phyloP scores from a whole-genome alignment of 495 filamentous ascomycete genomes.

The Hypoxylon fragiforme region DNA sequence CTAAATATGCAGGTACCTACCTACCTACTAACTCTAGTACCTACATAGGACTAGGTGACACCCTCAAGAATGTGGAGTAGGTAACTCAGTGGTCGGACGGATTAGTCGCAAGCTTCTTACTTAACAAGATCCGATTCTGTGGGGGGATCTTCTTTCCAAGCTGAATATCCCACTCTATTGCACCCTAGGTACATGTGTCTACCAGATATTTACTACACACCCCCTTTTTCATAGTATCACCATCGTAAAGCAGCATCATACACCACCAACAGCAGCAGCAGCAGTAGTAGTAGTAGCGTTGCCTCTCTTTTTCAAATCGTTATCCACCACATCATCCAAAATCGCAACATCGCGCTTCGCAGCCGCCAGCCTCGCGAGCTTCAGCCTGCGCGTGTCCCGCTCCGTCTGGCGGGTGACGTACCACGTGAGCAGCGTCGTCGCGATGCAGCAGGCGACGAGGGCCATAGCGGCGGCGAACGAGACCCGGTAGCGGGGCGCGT shows the following conservation, averaged over 20 bases:
- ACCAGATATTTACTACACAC: too few species aligned
- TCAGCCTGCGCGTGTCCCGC: constrained; percentile 46
- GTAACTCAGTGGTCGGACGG: too few species aligned
- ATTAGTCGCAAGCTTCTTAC: too few species aligned
- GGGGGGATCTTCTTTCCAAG: too few species aligned
- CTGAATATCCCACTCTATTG: too few species aligned
- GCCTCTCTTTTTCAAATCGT: constrained; percentile 30
- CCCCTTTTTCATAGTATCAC: too few species aligned
- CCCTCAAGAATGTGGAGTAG: too few species aligned
- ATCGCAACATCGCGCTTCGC: constrained; percentile 45
- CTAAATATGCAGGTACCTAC: too few species aligned
- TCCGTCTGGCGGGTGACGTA: constrained; percentile 43
- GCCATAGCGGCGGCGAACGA: constrained; percentile 40
- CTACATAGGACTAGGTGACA: too few species aligned
- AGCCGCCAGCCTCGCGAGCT: constrained; percentile 46
- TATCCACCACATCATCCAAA: constrained; percentile 50
- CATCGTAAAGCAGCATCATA: background rate
- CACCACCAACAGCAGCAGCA: too few species aligned
- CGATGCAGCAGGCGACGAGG: constrained; percentile 36
- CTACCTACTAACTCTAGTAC: too few species aligned
- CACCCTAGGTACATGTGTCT: too few species aligned
- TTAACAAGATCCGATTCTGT: background rate
- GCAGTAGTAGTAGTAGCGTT: constrained; percentile 3
- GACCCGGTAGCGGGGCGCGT: constrained; percentile 38
- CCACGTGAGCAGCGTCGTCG: constrained; percentile 38